Evolutionary conservation across 805 yeast genomes (phyloP).

Genomic region (Metschnikowia reukaufii): DNA sequence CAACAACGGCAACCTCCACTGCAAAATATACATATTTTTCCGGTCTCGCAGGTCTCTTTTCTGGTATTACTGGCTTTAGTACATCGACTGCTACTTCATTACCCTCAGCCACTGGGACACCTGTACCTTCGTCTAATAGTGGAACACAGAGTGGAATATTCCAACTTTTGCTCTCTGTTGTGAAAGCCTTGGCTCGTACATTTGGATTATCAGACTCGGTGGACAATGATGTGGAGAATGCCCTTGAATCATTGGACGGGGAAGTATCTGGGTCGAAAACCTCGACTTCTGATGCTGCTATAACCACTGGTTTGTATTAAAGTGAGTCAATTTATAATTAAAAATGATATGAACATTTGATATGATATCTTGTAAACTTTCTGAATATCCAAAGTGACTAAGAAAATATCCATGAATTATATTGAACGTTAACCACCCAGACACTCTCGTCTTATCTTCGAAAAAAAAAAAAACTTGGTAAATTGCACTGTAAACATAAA

Average conservation of each 20-base stretch:
- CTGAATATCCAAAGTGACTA: too few relatives aligned
- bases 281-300: not conserved
- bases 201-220: not conserved
- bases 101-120: not conserved
- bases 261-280: not conserved
- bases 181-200: not conserved
- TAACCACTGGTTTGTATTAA: not conserved
- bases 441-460: too few relatives aligned
- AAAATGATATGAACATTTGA: too few relatives aligned
- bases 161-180: not conserved
- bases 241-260: not conserved
- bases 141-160: not conserved
- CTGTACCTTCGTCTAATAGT: not conserved
- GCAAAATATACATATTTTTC: not conserved
- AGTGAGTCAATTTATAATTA: too few relatives aligned
- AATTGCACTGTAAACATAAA: not conserved
- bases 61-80: not conserved
- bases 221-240: not conserved
- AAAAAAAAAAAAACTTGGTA: not conserved
- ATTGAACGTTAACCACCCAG: too few relatives aligned
- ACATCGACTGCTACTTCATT: not conserved
- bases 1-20: not conserved
- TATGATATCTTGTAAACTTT: too few relatives aligned
- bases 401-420: too few relatives aligned
- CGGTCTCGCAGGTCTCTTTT: not conserved